These are phyloP conservation scores for Malbranchea zuffiana DNA, from an alignment of 2,329 filamentous ascomycete species.

Conservation along the genomic window DNA sequence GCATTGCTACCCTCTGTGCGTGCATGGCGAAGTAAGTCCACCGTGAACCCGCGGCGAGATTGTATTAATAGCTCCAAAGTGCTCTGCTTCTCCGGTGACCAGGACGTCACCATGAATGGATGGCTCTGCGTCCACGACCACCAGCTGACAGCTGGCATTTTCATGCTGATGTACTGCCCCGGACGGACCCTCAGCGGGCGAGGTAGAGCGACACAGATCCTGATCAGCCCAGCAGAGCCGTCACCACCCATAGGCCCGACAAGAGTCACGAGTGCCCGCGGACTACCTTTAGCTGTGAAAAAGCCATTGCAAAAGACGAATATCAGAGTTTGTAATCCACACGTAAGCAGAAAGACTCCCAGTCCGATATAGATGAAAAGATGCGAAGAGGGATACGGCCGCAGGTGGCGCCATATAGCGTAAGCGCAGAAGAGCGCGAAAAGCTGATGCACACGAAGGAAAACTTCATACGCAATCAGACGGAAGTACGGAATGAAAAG, in stretches of 20 bases:
- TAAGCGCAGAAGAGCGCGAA: not conserved
- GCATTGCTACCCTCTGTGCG: constrained; percentile 14
- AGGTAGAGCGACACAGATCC: constrained; percentile 17
- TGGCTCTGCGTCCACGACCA: constrained; percentile 19
- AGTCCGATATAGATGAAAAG: constrained; percentile 17
- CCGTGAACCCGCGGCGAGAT: constrained; percentile 20
- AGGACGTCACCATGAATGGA: constrained; percentile 21
- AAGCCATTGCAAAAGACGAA: constrained; percentile 18
- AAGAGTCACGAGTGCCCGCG: constrained; percentile 16
- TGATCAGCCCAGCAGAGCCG: constrained; percentile 10
- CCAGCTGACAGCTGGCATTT: constrained; percentile 19
- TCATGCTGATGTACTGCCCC: constrained; percentile 23
- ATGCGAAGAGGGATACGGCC: constrained; percentile 7
- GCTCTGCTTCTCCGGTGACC: constrained; percentile 17
- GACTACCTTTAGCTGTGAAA: constrained; percentile 15
- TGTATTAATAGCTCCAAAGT: constrained; percentile 26
- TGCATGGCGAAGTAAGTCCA: constrained; percentile 17
- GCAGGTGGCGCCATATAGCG: not conserved
- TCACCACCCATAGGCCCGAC: not conserved
- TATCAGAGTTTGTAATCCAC: constrained; percentile 13
- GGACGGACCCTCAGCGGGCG: constrained; percentile 17
- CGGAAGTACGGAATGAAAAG: not conserved
- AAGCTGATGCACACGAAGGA: constrained; percentile 1
- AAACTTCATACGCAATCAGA: not conserved
- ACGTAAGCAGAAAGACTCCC: constrained; percentile 15